A percentile compares a stretch with the other conserved stretches of the same genome.
phyloP scores from a whole-genome alignment of 352 stramenopile genomes.

The Pythium dissotocum region DNA sequence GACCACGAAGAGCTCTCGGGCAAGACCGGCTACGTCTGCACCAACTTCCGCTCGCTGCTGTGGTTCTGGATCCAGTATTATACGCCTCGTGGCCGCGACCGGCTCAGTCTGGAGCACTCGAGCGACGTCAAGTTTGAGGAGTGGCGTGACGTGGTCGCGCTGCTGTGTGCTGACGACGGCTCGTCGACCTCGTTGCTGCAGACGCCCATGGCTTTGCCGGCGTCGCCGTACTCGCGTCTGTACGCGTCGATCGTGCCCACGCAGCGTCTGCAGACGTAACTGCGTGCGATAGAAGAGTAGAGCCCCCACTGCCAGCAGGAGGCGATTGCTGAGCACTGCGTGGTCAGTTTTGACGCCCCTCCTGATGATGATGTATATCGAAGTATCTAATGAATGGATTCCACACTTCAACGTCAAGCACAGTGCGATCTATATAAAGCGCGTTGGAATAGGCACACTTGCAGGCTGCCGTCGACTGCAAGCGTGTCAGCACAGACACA shows the following conservation, averaged over 20 bases:
- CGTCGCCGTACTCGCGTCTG: constrained; percentile 67
- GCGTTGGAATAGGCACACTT: background rate
- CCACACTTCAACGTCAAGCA: background rate
- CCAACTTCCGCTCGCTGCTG: constrained; percentile 92
- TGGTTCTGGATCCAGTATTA: constrained; percentile 98
- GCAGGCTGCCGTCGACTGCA: background rate
- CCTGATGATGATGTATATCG: background rate
- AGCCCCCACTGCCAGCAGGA: background rate
- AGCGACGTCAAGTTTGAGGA: constrained; percentile 94
- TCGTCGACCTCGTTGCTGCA: constrained; percentile 80
- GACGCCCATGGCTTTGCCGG: constrained; percentile 47
- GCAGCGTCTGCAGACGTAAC: constrained; percentile 1
- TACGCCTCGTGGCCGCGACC: constrained; percentile 90
- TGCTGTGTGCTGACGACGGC: constrained; percentile 93
- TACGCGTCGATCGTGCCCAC: constrained; percentile 37
- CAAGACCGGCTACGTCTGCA: constrained; percentile 70
- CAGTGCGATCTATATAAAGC: background rate
- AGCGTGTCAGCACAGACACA: background rate
- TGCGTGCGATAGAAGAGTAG: background rate
- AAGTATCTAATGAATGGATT: constrained; percentile 5
- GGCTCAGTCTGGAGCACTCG: constrained; percentile 93
- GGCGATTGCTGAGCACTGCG: background rate
- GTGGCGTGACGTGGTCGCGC: constrained; percentile 89
- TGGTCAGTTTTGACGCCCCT: constrained; percentile 2
- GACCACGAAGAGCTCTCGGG: constrained; percentile 64